phyloP scores from a whole-genome alignment of 495 filamentous ascomycete species.

The Aspergillus indologenus region DNA sequence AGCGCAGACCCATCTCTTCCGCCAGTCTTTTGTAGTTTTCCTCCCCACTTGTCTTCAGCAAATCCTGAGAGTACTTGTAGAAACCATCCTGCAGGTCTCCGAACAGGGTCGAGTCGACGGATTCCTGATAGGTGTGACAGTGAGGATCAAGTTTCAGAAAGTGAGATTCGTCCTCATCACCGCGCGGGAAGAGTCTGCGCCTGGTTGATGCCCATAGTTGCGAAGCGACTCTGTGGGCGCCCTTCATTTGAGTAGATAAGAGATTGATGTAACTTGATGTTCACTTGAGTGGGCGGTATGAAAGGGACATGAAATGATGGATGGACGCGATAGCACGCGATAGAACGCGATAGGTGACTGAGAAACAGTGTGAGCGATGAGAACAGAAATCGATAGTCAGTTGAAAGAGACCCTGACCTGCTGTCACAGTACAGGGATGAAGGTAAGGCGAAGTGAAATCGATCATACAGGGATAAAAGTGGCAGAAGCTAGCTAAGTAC shows the following conservation, averaged over 20 bases:
- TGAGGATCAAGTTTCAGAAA: slow-evolving; percentile 3
- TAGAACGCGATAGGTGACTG: background rate
- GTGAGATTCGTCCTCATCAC: slow-evolving; percentile 4
- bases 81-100: slow-evolving; percentile 22
- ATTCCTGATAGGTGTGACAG: background rate
- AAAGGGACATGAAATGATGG: background rate
- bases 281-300: background rate
- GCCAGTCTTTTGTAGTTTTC: slow-evolving; percentile 10
- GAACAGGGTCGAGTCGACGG: slow-evolving; percentile 1
- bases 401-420: background rate
- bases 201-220: slow-evolving; percentile 18
- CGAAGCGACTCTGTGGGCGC: slow-evolving; percentile 14
- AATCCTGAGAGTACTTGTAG: slow-evolving; percentile 26
- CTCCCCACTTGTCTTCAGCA: slow-evolving; percentile 12
- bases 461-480: background rate
- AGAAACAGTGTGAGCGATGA: no score
- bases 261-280: background rate
- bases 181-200: slow-evolving; percentile 20
- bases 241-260: slow-evolving; percentile 1
- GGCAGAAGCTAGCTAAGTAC: background rate
- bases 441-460: background rate
- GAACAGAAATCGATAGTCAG: background rate
- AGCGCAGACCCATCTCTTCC: slow-evolving; percentile 6
- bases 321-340: background rate
- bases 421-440: background rate